Evolutionary conservation across 1,284 basidiomycete species (phyloP), one percentile per base, ranked within the genome.

Genomic region (Marasmius tenuissimus): DNA sequence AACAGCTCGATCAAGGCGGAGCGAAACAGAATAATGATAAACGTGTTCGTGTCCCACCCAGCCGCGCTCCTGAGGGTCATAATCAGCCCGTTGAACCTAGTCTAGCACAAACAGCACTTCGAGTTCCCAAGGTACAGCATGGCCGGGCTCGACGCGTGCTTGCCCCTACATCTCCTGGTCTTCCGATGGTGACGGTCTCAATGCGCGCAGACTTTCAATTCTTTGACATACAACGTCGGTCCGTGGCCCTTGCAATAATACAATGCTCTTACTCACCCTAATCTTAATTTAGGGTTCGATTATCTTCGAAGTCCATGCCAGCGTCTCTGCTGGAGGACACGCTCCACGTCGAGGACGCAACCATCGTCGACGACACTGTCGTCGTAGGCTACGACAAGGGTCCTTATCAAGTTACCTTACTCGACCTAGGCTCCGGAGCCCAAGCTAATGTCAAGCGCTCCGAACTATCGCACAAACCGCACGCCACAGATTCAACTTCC

Each of bases 331-430:
- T 34, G n/a, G 50, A 52, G 22, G 22, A 22, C 10, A 52, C 16
- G 20, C 33, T 52, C 47, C 78, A 78, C 64, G 80, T 84, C 59
- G 69, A 71, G 50, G 79, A 82, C 63, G 78, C 73, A 47, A 77
- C 78, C 60, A 72, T 80, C 54, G 69, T 82, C 45, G 73, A 72
- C 34, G 73, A 80, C 57, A 77, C 72, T 33, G 75, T 73, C 38
- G 73, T 83, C 56, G 68, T 86, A 63, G 81, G 77, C 5, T 83
- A 78, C 69, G 74, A 75, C 60, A 72, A 69, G 48, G 75, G 75
- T 34, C 69, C 68, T 61, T 70, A 66, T 61, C 79, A 84, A 66
- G 72, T 83, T 56, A 78, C 79, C 33, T 69, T 81, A 55, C 69
- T 83, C 48, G 66, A 27, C 53, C 65, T 70, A n/a, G 57, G 37